These are phyloP conservation scores for Pichia nanzhaoensis DNA, from an alignment of 805 yeast species.

Conservation along the genomic window DNA sequence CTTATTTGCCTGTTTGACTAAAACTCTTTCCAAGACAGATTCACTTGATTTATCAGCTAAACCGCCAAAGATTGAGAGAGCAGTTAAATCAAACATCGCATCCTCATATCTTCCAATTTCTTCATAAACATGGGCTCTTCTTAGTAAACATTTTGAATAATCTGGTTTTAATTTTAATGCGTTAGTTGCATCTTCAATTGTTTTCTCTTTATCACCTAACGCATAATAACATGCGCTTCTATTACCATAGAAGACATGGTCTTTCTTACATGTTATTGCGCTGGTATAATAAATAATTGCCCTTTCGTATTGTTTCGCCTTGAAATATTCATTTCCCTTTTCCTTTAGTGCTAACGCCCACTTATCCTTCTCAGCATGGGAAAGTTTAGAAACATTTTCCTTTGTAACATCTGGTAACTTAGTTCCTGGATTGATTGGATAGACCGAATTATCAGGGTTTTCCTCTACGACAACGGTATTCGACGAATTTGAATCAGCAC, in stretches of 20 bases:
- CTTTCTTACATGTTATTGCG: slow-evolving; percentile 70
- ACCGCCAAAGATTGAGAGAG: slow-evolving; percentile 79
- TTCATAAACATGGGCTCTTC: slow-evolving; percentile 93
- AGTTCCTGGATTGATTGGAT: slow-evolving; percentile 43
- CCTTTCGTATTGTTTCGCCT: slow-evolving; percentile 56
- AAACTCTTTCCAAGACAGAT: slow-evolving; percentile 76
- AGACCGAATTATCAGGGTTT: slow-evolving; percentile 20
- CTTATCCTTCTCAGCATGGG: slow-evolving; percentile 47
- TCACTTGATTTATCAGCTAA: slow-evolving; percentile 68
- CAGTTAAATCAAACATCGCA: slow-evolving; percentile 88
- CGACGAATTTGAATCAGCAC: slow-evolving; percentile 9
- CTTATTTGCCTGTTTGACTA: slow-evolving; percentile 72
- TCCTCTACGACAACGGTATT: slow-evolving; percentile 14
- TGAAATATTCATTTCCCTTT: slow-evolving; percentile 80
- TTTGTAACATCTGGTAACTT: slow-evolving; percentile 56
- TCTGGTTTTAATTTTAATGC: slow-evolving; percentile 85
- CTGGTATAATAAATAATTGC: slow-evolving; percentile 76
- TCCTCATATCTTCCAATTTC: slow-evolving; percentile 69
- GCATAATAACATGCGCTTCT: slow-evolving; percentile 95
- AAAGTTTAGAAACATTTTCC: slow-evolving; percentile 38
- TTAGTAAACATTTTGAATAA: slow-evolving; percentile 82
- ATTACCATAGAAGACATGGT: slow-evolving; percentile 89
- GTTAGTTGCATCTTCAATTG: slow-evolving; percentile 77
- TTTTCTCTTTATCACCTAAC: slow-evolving; percentile 71
- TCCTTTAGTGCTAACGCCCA: slow-evolving; percentile 77